Base-by-base conservation (phyloP, 2,329 filamentous ascomycete species). In the Cladophialophora chaetospira region DNA sequence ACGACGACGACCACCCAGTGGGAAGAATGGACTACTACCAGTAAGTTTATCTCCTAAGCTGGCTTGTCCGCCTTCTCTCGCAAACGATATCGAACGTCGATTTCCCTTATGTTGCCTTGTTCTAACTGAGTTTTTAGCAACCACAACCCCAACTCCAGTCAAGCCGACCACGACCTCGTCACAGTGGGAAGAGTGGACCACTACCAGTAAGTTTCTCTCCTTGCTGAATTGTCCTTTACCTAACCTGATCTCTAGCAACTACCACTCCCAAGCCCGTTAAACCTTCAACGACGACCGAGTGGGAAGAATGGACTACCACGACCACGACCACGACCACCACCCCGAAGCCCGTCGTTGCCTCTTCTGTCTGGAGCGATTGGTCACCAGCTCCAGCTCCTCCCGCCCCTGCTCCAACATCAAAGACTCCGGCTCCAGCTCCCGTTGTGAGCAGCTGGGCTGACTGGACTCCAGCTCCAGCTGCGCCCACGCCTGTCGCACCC, bases 271-370 rank as follows among this genome's bases (percentile, higher is more conserved):
- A 33, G 29, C 8, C 48, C 17, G 55, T 74, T 54, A 74, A 74
- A 60, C 73, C 73, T 19, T 69, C 72, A 53, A 69, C 67, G 47
- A 67, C 57, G 33, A 70, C 72, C 55, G 63, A 70, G 48, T 53
- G 57, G 58, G 42, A 28, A 19, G 53, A 57, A 33, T 52, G 52
- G 55, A 57, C 59, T 48, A 25, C 48, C 25, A 40, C 53, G 35
- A 60, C 60, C 36, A 63, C 55, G 23, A 23, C 38, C 10, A 45
- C 31, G 17, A 29, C 15, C 4, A 38, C 52, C 44, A 49, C 58
- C 52, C 51, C 56, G 26, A 25, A 53, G 19, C 36, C 63, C 19
- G 45, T 10, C 4, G 15, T 23, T 3, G 10, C 36, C 35, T 47
- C 49, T 33, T 19, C 21, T 17, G 31, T 5, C 48, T 55, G 40